A percentile compares a stretch with the other conserved stretches of the same genome.
These are phyloP conservation scores for Irpex lacteus DNA, from an alignment of 1,284 basidiomycete genomes.

Conservation along the genomic window DNA sequence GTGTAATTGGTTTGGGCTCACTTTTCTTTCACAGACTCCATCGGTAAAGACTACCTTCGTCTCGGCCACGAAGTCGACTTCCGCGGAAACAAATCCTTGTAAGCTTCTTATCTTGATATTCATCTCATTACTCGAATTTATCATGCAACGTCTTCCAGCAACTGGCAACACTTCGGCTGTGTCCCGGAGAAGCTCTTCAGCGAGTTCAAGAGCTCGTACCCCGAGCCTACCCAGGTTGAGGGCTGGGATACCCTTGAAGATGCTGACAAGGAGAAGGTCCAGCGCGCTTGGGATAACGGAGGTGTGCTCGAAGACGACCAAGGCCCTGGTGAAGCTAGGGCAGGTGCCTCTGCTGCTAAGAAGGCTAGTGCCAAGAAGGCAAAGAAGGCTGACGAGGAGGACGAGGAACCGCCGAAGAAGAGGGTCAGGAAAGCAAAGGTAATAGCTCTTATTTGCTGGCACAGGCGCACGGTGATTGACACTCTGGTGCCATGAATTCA, in stretches of 20 bases:
- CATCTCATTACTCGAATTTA: constrained; percentile 23
- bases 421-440: constrained; percentile 34
- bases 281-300: constrained; percentile 68
- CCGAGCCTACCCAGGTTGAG: constrained; percentile 59
- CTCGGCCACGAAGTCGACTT: constrained; percentile 76
- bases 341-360: constrained; percentile 23
- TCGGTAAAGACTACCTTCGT: constrained; percentile 72
- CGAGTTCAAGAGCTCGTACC: constrained; percentile 66
- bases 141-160: constrained; percentile 36
- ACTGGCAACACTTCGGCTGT: constrained; percentile 84
- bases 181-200: constrained; percentile 60
- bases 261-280: constrained; percentile 65
- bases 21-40: constrained; percentile 29
- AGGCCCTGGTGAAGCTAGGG: constrained; percentile 27
- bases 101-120: constrained; percentile 12
- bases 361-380: constrained; percentile 29
- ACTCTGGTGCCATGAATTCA: constrained; percentile 3
- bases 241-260: constrained; percentile 64
- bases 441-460: neutral
- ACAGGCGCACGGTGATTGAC: neutral
- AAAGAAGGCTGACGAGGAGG: constrained; percentile 32
- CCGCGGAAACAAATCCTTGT: constrained; percentile 69
- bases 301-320: constrained; percentile 77
- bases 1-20: constrained; percentile 4
- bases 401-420: constrained; percentile 35